Conservation (phyloP, 1,284 basidiomycete genomes). For the Cryptococcus sp. region DNA sequence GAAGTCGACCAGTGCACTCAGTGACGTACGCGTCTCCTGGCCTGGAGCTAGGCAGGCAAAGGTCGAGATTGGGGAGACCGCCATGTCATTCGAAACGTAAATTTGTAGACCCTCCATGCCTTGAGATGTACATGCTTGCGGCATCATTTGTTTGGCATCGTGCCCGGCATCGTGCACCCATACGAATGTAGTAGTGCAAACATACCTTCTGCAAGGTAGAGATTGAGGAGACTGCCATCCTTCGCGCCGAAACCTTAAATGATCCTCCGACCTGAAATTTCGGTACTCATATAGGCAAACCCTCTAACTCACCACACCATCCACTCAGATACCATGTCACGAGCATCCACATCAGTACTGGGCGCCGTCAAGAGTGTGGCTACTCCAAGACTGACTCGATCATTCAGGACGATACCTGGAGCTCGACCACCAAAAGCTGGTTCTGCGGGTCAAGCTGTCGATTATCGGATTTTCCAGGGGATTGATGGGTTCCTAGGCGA, state of each 20-base stretch:
- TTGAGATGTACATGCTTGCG: too few relatives aligned
- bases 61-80: slow-evolving; percentile 72
- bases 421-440: background rate
- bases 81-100: slow-evolving; percentile 72
- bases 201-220: too few relatives aligned
- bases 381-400: background rate
- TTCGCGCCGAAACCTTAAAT: slow-evolving; percentile 52
- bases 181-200: too few relatives aligned
- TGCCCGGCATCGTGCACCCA: too few relatives aligned
- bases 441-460: slow-evolving; percentile 10
- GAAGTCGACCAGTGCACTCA: slow-evolving; percentile 65
- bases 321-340: background rate
- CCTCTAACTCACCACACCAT: too few relatives aligned
- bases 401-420: background rate
- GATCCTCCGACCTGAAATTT: too few relatives aligned
- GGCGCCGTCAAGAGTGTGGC: background rate
- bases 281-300: too few relatives aligned
- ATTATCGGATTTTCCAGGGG: slow-evolving; percentile 34
- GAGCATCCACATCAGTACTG: background rate
- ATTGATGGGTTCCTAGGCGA: slow-evolving; percentile 34
- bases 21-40: slow-evolving; percentile 77
- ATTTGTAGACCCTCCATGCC: too few relatives aligned
- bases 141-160: too few relatives aligned
- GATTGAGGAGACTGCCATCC: slow-evolving; percentile 73
- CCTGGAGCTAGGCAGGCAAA: slow-evolving; percentile 71